Evolutionary conservation across 75 land plant genomes (phyloP).

Genomic region (Pseudotsuga menziesii): DNA sequence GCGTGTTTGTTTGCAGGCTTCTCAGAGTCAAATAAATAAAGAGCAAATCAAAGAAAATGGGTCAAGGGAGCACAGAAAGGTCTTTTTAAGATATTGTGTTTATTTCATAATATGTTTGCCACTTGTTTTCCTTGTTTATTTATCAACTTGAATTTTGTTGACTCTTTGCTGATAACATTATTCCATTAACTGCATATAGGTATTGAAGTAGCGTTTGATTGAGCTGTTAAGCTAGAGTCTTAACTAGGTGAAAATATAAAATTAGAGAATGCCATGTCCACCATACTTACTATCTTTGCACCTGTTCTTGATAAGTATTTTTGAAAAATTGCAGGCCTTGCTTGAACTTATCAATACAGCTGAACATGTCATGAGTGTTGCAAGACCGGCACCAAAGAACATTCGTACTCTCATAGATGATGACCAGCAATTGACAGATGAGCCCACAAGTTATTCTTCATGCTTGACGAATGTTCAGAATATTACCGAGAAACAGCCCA

Average conservation of each 20-base stretch:
- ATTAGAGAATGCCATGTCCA: too few relatives aligned
- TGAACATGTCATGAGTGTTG: constrained; percentile 58
- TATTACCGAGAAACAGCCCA: constrained; percentile 4
- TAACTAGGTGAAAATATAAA: background rate
- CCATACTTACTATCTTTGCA: background rate
- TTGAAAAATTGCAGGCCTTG: constrained; percentile 45
- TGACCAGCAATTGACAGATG: too few relatives aligned
- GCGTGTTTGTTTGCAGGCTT: constrained; percentile 1
- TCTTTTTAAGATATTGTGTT: constrained; percentile 10
- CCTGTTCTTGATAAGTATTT: background rate
- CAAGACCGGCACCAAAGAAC: constrained; percentile 14
- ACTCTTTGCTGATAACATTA: background rate
- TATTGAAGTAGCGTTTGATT: background rate
- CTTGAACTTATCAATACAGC: constrained; percentile 85
- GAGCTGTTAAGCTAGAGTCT: background rate
- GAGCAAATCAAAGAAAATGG: constrained; percentile 15
- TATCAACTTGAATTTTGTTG: background rate
- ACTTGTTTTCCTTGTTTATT: background rate
- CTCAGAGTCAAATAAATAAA: constrained; percentile 7
- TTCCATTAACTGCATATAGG: background rate
- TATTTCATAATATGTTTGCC: background rate
- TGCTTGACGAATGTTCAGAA: background rate
- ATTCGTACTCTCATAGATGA: too few relatives aligned
- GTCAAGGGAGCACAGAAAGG: constrained; percentile 53
- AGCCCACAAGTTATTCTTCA: background rate